A percentile compares a stretch with the other conserved stretches of the same genome.
These are phyloP conservation scores for Catunica adiposa DNA, from an alignment of 2,329 filamentous ascomycete species.

Conservation along the genomic window DNA sequence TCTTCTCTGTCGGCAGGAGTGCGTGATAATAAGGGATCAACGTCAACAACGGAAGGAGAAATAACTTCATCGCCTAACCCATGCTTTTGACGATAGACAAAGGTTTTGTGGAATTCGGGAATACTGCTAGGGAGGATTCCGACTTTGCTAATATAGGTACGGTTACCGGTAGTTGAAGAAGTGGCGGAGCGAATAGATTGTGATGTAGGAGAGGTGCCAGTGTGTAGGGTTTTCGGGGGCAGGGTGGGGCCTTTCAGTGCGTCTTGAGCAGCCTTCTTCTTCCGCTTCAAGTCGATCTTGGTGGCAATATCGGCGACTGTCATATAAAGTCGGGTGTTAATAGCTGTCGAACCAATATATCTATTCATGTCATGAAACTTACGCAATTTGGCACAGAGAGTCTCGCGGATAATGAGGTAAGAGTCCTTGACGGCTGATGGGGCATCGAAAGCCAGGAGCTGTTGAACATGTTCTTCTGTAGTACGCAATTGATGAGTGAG, in stretches of 20 bases:
- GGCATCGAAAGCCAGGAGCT: constrained; percentile 78
- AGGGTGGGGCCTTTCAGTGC: background rate
- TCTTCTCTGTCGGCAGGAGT: constrained; percentile 66
- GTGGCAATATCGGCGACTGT: constrained; percentile 21
- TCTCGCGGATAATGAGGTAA: constrained; percentile 93
- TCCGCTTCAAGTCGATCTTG: background rate
- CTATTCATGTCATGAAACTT: background rate
- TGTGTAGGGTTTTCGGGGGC: background rate
- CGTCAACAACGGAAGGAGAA: constrained; percentile 26
- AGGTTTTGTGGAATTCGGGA: constrained; percentile 78
- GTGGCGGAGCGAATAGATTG: constrained; percentile 36
- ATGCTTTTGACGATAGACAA: constrained; percentile 56
- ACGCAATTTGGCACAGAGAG: constrained; percentile 23
- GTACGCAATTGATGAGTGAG: constrained; percentile 51
- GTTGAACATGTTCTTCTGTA: constrained; percentile 82
- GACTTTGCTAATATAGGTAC: constrained; percentile 64
- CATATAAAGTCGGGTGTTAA: constrained; percentile 1
- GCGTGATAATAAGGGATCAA: constrained; percentile 33
- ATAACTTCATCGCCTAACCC: constrained; percentile 24
- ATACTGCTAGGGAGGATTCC: constrained; percentile 83
- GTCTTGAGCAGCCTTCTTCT: background rate
- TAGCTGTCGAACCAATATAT: background rate
- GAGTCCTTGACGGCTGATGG: constrained; percentile 98
- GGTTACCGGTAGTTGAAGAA: constrained; percentile 30
- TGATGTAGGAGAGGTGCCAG: constrained; percentile 30